These are phyloP conservation scores for Closterium sp. DNA, from an alignment of 139 green algal species.

Conservation along the genomic window DNA sequence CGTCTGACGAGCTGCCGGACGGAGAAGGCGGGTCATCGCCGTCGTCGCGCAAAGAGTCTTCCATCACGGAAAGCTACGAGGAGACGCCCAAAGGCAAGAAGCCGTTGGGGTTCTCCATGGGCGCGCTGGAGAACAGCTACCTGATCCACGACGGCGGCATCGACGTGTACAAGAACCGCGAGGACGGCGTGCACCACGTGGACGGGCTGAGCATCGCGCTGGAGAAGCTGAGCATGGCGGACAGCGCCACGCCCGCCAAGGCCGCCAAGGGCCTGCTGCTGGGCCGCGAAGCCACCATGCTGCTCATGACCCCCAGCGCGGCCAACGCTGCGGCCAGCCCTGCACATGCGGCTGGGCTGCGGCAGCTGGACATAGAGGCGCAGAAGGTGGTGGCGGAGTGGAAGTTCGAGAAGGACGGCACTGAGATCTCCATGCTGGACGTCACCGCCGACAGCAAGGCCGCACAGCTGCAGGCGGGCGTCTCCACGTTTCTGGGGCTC, in stretches of 20 bases:
- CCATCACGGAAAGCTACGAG: constrained; percentile 57
- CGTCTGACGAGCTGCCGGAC: constrained; percentile 10
- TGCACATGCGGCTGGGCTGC: constrained; percentile 29
- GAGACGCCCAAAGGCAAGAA: constrained; percentile 41
- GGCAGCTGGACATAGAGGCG: constrained; percentile 62
- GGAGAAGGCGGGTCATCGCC: background rate
- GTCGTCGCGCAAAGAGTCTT: constrained; percentile 17
- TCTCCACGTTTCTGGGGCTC: constrained; percentile 82
- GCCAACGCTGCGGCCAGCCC: background rate
- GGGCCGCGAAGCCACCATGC: constrained; percentile 77
- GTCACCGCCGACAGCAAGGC: constrained; percentile 77
- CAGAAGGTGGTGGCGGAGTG: constrained; percentile 79
- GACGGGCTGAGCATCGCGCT: constrained; percentile 39
- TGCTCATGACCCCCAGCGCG: constrained; percentile 74
- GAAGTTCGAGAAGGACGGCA: constrained; percentile 72
- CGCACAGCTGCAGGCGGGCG: constrained; percentile 39
- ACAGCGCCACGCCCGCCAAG: constrained; percentile 11
- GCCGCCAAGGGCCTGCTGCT: constrained; percentile 68
- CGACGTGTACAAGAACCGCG: constrained; percentile 84
- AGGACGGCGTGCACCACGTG: constrained; percentile 71
- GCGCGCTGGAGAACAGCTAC: constrained; percentile 62
- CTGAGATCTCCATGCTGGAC: constrained; percentile 74
- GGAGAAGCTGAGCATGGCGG: background rate
- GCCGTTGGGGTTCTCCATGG: constrained; percentile 49
- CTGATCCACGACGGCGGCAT: constrained; percentile 71